Conservation (phyloP, 1,284 basidiomycete genomes). For the Vanrija humicola region DNA sequence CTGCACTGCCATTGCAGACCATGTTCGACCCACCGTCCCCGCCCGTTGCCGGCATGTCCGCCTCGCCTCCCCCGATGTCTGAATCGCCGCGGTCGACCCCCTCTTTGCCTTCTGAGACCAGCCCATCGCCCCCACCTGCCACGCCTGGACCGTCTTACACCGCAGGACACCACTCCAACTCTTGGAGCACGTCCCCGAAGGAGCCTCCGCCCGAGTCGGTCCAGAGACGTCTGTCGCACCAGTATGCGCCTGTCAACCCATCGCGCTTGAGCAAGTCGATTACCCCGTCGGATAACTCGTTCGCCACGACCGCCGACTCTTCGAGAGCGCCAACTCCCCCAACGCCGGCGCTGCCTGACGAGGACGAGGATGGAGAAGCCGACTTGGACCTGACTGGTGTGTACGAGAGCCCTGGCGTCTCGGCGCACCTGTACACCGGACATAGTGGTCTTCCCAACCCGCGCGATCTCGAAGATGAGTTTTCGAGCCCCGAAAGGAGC, state of each 20-base stretch:
- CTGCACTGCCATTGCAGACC: conserved; percentile 71
- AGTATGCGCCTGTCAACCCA: conserved; percentile 43
- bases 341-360: not conserved
- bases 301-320: conserved; percentile 17
- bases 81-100: not conserved
- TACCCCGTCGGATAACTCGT: conserved; percentile 35
- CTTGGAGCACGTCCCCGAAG: not conserved
- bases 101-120: not conserved
- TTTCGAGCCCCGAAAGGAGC: too few relatives aligned
- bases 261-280: conserved; percentile 46
- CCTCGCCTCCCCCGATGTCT: conserved; percentile 8
- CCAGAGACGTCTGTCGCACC: conserved; percentile 31
- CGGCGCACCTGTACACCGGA: too few relatives aligned
- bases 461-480: too few relatives aligned
- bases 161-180: not conserved
- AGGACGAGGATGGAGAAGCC: conserved; percentile 8
- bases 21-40: conserved; percentile 90
- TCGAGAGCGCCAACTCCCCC: not conserved
- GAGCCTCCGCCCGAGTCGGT: not conserved
- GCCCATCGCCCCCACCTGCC: not conserved
- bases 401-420: too few relatives aligned
- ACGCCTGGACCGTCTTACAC: conserved; percentile 4
- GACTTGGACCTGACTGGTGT: conserved; percentile 1
- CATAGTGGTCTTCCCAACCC: too few relatives aligned
- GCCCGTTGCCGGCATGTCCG: conserved; percentile 43